Base-by-base conservation (phyloP, 148 eudicot genomes). In the Camellia lanceoleosa region DNA sequence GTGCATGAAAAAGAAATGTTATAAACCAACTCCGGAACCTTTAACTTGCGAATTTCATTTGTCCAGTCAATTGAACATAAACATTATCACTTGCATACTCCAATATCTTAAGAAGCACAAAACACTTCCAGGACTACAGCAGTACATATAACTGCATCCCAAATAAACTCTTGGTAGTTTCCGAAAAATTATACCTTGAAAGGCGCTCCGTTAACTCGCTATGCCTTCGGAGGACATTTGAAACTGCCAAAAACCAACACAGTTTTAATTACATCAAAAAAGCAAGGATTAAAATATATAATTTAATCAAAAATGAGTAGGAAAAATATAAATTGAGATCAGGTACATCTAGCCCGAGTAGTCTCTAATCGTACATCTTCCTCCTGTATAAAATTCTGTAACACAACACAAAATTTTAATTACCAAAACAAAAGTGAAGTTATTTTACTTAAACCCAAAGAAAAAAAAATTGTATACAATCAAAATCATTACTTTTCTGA, bases 121-220 rank as follows among this genome's bases (percentile, higher is more conserved):
- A 79, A 51, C 30, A 44, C 13, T 56, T 73, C 59, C 13, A 55
- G 47, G 44, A 76, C 58, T n/a, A 1, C 11, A 49, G 46, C 14
- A 49, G 5, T 55, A 54, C 46, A 5, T 73, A n/a, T 47, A 73
- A 56, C 59, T 70, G n/a, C 65, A 30, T 60, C 47, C 13, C 49
- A 56, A 68, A 16, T 68, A 12, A 78, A 38, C 16, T 2, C 30
- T 59, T 52, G 55, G 51, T 2, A 42, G 15, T 13, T 58, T 42
- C 49, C 16, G 19, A 51, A 15, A 30, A 65, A 66, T 30, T 7
- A 43, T 89, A 93, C 97, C 98, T 93, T 13, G 99, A 91, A 80
- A 96, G 93, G 55, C 97, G 91, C 67, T 93, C 98, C 3, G 98
- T 84, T 61, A 96, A 83, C 62, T 90, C 92, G 11, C 86, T 91